phyloP scores from a whole-genome alignment of 305 asterid species.

The Fraxinus greggii region DNA sequence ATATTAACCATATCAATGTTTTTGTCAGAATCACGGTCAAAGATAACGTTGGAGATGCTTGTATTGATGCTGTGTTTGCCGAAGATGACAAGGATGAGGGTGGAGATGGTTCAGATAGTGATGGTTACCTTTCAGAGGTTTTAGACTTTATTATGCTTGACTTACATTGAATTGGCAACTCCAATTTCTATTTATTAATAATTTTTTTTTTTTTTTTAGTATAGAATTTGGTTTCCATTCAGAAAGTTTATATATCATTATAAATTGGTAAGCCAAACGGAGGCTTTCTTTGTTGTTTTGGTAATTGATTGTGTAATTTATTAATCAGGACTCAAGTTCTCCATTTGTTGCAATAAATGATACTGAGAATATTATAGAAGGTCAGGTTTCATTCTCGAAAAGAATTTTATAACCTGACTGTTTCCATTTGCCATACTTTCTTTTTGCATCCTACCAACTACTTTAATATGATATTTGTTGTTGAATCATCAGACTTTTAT shows the following conservation, averaged over 20 bases:
- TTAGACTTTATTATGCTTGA: slow-evolving; percentile 23
- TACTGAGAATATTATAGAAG: slow-evolving; percentile 42
- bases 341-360: slow-evolving; percentile 39
- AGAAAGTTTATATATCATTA: neutral
- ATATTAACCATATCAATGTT: slow-evolving; percentile 1
- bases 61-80: slow-evolving; percentile 58
- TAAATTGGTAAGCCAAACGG: neutral
- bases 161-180: neutral
- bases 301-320: slow-evolving; percentile 33
- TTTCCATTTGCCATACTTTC: neutral
- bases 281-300: slow-evolving; percentile 1
- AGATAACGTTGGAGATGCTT: slow-evolving; percentile 41
- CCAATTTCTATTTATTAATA: neutral
- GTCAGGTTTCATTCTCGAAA: slow-evolving; percentile 27
- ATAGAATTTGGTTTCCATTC: neutral
- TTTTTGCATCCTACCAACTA: slow-evolving; percentile 6
- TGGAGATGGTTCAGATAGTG: slow-evolving; percentile 77
- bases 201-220: neutral
- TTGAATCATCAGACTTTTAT: slow-evolving; percentile 24
- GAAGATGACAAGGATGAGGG: slow-evolving; percentile 48
- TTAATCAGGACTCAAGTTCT: slow-evolving; percentile 52
- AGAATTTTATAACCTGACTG: neutral
- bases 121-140: slow-evolving; percentile 97
- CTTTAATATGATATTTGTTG: slow-evolving; percentile 13
- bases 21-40: slow-evolving; percentile 44